Percentiles rank a stretch among this genome's conserved stretches.
Conservation (phyloP, 345 rosid genomes). For the Noccaea caerulescens region DNA sequence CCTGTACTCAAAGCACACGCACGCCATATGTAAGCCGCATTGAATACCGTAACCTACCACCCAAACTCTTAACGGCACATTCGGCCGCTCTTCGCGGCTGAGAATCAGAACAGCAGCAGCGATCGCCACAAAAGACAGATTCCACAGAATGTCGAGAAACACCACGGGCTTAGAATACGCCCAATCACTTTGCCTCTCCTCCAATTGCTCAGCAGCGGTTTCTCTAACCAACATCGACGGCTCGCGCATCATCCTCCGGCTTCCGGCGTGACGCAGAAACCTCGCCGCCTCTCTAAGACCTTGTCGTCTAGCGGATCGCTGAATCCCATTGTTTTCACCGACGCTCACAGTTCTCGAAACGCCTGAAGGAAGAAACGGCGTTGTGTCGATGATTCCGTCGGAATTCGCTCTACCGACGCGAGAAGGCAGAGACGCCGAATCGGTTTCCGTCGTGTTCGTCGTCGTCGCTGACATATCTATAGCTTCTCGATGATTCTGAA, state of each 20-base stretch:
- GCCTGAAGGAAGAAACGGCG: slow-evolving; percentile 55
- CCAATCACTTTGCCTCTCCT: slow-evolving; percentile 63
- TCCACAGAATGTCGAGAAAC: slow-evolving; percentile 80
- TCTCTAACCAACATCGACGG: slow-evolving; percentile 44
- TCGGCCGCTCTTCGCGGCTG: slow-evolving; percentile 64
- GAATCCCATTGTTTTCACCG: slow-evolving; percentile 31
- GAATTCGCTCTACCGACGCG: slow-evolving; percentile 46
- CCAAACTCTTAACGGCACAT: slow-evolving; percentile 81
- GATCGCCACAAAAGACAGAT: slow-evolving; percentile 75
- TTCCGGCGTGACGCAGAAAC: slow-evolving; percentile 83
- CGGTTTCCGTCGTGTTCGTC: slow-evolving; percentile 18
- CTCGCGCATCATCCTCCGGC: slow-evolving; percentile 77
- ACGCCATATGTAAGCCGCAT: slow-evolving; percentile 73
- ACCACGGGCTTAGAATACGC: slow-evolving; percentile 95
- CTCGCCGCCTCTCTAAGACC: slow-evolving; percentile 76
- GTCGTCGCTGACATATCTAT: slow-evolving; percentile 30
- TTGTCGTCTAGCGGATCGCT: slow-evolving; percentile 60
- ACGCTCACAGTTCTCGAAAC: slow-evolving; percentile 28
- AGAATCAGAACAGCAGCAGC: slow-evolving; percentile 60
- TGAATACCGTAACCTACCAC: slow-evolving; percentile 72
- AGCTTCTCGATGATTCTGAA: slow-evolving; percentile 3
- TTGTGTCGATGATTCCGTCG: slow-evolving; percentile 69
- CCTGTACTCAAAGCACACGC: slow-evolving; percentile 73
- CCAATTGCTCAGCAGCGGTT: slow-evolving; percentile 42
- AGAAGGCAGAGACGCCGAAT: slow-evolving; percentile 34